phyloP scores from a whole-genome alignment of 129 eudicot genomes.

The Dittrichia graveolens region DNA sequence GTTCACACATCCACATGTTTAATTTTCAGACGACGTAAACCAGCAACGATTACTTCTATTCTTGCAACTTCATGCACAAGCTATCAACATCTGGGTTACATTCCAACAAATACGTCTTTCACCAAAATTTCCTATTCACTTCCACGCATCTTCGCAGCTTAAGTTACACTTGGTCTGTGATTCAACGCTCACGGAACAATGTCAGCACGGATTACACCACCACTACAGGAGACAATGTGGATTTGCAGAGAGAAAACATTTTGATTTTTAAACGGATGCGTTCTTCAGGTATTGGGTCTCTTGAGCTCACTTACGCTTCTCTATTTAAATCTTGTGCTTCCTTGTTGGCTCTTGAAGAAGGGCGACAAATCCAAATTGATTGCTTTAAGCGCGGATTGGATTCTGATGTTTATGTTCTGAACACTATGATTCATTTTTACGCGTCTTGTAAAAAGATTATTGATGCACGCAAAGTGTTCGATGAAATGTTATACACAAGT shows the following conservation, averaged over 20 bases:
- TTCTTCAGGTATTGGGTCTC: slow-evolving; percentile 31
- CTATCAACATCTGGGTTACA: slow-evolving; percentile 28
- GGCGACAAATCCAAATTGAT: slow-evolving; percentile 56
- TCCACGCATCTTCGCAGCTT: slow-evolving; percentile 27
- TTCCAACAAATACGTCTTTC: not conserved
- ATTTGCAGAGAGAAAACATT: slow-evolving; percentile 32
- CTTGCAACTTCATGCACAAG: slow-evolving; percentile 37
- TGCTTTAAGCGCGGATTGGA: slow-evolving; percentile 55
- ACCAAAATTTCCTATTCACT: slow-evolving; percentile 35
- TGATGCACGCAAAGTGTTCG: slow-evolving; percentile 60
- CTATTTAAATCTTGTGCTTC: slow-evolving; percentile 64
- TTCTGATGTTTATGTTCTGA: slow-evolving; percentile 55
- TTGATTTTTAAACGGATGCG: slow-evolving; percentile 45
- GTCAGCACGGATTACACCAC: slow-evolving; percentile 42
- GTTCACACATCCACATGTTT: too few species aligned
- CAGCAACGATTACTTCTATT: too few species aligned
- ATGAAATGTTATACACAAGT: slow-evolving; percentile 55
- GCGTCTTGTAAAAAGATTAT: slow-evolving; percentile 52
- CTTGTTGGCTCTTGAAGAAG: slow-evolving; percentile 44
- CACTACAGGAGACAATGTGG: not conserved
- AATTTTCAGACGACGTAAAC: too few species aligned
- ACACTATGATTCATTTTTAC: slow-evolving; percentile 54
- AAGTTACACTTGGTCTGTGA: slow-evolving; percentile 11
- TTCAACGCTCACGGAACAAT: not conserved
- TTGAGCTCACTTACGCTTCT: slow-evolving; percentile 53